Percentiles rank a stretch among this genome's conserved stretches.
These are phyloP conservation scores for Hysterium pulicare DNA, from an alignment of 2,329 filamentous ascomycete species.

Conservation along the genomic window DNA sequence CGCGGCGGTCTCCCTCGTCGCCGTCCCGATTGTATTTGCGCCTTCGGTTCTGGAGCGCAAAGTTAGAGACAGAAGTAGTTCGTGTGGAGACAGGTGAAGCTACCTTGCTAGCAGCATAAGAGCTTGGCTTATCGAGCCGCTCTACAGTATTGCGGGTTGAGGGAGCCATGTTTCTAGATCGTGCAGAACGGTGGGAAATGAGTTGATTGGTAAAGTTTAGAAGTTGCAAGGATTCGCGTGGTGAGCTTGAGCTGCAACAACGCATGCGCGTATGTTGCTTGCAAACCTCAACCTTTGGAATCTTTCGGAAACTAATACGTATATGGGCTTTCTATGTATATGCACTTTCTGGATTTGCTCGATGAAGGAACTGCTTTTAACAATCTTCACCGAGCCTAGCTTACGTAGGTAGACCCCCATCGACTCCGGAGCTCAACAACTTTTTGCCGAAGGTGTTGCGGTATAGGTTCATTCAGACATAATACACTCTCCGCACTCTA, in stretches of 20 bases:
- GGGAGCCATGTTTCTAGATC: conserved; percentile 41
- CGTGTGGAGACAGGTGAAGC: conserved; percentile 23
- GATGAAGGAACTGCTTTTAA: too few species aligned
- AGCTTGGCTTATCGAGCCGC: conserved; percentile 87
- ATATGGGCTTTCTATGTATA: too few species aligned
- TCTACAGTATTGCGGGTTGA: conserved; percentile 72
- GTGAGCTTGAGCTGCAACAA: background rate
- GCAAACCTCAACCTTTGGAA: too few species aligned
- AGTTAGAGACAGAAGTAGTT: conserved; percentile 8
- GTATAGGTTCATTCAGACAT: too few species aligned
- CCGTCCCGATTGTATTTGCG: conserved; percentile 62
- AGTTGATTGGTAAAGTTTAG: conserved; percentile 1
- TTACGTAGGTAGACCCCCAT: too few species aligned
- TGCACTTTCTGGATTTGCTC: too few species aligned
- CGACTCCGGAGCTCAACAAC: background rate
- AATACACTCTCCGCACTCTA: too few species aligned
- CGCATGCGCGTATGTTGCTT: too few species aligned
- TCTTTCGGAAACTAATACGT: too few species aligned
- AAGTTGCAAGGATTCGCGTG: conserved; percentile 1
- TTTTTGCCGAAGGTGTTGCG: background rate
- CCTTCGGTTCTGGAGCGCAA: conserved; percentile 62
- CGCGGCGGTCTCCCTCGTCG: conserved; percentile 53
- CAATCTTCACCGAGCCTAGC: too few species aligned
- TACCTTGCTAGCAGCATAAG: conserved; percentile 85
- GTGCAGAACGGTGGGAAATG: conserved; percentile 18